These are phyloP conservation scores for Gossypium gossypioides DNA, from an alignment of 441 rosid genomes.

Conservation along the genomic window DNA sequence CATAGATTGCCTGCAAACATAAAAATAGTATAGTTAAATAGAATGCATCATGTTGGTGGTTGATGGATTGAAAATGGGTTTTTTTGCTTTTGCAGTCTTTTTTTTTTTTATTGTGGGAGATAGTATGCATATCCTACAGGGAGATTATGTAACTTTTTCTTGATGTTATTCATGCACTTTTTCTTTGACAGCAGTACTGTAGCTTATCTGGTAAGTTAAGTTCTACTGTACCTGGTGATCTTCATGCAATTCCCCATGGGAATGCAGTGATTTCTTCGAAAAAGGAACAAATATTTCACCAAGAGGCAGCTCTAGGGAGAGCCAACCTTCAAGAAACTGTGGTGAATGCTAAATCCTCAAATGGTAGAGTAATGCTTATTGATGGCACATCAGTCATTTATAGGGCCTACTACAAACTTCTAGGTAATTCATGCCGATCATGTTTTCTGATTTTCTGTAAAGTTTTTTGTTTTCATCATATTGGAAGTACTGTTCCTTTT, in stretches of 20 bases:
- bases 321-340: slow-evolving; percentile 28
- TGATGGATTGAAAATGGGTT: not conserved
- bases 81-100: not conserved
- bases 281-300: slow-evolving; percentile 18
- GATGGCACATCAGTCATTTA: slow-evolving; percentile 91
- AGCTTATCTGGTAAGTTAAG: slow-evolving; percentile 26
- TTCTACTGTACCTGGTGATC: slow-evolving; percentile 23
- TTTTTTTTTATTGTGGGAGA: not conserved
- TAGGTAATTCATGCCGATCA: slow-evolving; percentile 38
- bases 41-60: not conserved
- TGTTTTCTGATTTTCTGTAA: slow-evolving; percentile 4
- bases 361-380: slow-evolving; percentile 83
- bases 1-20: not conserved
- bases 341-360: slow-evolving; percentile 25
- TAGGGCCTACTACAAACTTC: slow-evolving; percentile 90
- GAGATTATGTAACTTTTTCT: not conserved
- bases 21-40: not conserved
- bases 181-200: slow-evolving; percentile 39
- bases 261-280: slow-evolving; percentile 21
- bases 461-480: not conserved
- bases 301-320: slow-evolving; percentile 22
- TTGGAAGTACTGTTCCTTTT: not conserved
- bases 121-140: not conserved
- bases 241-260: slow-evolving; percentile 24
- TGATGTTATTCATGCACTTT: not conserved